Evolutionary conservation across 345 rosid species (phyloP).

Genomic region (Arabidopsis thaliana): TAIR10.1 NC_003070.9:10668501-10669000

Average conservation of each 20-base stretch:
- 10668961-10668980: conserved; percentile 6
- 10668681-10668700: conserved; percentile 5
- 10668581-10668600: not conserved
- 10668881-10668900: conserved; percentile 2
- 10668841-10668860: conserved; percentile 36
- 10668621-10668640: conserved; percentile 3
- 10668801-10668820: conserved; percentile 21
- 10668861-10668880: conserved; percentile 2
- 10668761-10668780: conserved; percentile 28
- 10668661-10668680: not conserved
- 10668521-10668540: not conserved
- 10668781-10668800: conserved; percentile 29
- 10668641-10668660: conserved; percentile 30
- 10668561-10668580: conserved; percentile 2
- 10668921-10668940: conserved; percentile 12
- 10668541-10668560: conserved; percentile 1
- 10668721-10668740: conserved; percentile 28
- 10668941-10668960: conserved; percentile 27
- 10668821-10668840: conserved; percentile 38
- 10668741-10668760: conserved; percentile 24
- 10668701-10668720: conserved; percentile 1
- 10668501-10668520: too few relatives aligned
- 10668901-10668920: conserved; percentile 33
- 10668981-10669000: conserved; percentile 8
- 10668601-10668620: conserved; percentile 1